A percentile compares a stretch with the other conserved stretches of the same genome.
These are phyloP conservation scores for Gaultheria prostrata DNA, from an alignment of 148 eudicot species.

Conservation along the genomic window DNA sequence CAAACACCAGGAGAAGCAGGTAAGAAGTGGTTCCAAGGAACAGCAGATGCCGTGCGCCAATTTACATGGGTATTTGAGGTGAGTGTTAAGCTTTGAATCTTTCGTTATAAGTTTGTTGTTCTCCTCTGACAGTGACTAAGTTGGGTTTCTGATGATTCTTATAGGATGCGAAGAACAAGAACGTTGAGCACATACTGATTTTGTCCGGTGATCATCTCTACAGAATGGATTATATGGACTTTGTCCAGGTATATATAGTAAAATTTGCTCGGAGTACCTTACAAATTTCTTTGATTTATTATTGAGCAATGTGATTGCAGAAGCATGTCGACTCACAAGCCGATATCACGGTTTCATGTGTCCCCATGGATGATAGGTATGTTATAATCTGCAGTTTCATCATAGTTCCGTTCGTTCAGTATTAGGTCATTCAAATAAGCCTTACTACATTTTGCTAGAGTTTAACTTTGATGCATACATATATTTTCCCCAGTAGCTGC, in stretches of 20 bases:
- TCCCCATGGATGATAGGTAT: constrained; percentile 93
- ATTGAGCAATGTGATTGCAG: constrained; percentile 37
- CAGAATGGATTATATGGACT: constrained; percentile 85
- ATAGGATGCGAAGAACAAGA: constrained; percentile 71
- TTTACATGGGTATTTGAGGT: constrained; percentile 96
- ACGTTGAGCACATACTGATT: constrained; percentile 65
- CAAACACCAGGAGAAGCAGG: constrained; percentile 96
- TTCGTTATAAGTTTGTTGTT: background rate
- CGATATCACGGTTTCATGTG: constrained; percentile 93
- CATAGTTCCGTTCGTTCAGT: background rate
- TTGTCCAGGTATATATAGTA: constrained; percentile 52
- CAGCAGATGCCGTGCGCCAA: constrained; percentile 96
- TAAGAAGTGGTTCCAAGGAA: constrained; percentile 70
- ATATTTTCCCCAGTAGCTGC: background rate
- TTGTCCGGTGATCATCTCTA: constrained; percentile 91
- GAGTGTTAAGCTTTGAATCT: background rate
- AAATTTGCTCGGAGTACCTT: background rate
- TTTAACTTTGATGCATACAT: background rate
- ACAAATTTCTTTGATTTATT: background rate
- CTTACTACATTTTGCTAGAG: background rate
- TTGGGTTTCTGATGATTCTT: constrained; percentile 9
- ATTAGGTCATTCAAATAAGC: constrained; percentile 1
- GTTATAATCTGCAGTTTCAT: constrained; percentile 3
- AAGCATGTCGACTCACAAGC: constrained; percentile 82
- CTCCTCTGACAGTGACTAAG: background rate